A percentile compares a stretch with the other conserved stretches of the same genome.
Conservation (phyloP, 2,329 filamentous ascomycete species). For the Diplodia scrobiculata region DNA sequence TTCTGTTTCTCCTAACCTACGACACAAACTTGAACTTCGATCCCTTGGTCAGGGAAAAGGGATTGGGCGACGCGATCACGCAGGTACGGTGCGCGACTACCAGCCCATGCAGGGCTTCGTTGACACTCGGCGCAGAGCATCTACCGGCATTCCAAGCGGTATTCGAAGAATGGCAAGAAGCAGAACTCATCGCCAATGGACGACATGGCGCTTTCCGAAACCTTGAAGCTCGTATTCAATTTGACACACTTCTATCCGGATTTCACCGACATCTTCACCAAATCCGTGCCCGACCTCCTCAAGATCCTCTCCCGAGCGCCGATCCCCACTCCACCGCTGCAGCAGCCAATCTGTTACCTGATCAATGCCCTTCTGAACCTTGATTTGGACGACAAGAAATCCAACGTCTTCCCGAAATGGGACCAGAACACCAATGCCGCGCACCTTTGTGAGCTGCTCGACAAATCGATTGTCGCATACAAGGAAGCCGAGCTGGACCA, state of each 20-base stretch:
- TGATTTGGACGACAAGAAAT: conserved; percentile 60
- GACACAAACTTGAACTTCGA: conserved; percentile 68
- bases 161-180: conserved; percentile 44
- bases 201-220: conserved; percentile 79
- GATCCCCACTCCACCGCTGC: conserved; percentile 66
- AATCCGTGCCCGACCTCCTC: conserved; percentile 69
- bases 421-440: conserved; percentile 63
- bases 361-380: conserved; percentile 83
- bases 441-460: conserved; percentile 70
- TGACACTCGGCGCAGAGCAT: conserved; percentile 57
- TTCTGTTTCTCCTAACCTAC: conserved; percentile 80
- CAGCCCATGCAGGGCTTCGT: background rate
- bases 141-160: conserved; percentile 60
- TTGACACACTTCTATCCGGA: conserved; percentile 73
- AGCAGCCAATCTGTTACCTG: conserved; percentile 69
- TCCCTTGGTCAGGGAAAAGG: conserved; percentile 65
- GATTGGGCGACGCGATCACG: conserved; percentile 68
- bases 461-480: conserved; percentile 65
- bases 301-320: conserved; percentile 66
- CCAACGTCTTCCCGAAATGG: conserved; percentile 65
- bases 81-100: conserved; percentile 39
- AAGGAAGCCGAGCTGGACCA: conserved; percentile 70
- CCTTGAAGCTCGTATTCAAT: conserved; percentile 86
- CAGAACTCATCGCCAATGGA: conserved; percentile 61
- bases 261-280: conserved; percentile 63